phyloP scores from a whole-genome alignment of 2,329 filamentous ascomycete genomes.

The Cordyceps pruinosa region DNA sequence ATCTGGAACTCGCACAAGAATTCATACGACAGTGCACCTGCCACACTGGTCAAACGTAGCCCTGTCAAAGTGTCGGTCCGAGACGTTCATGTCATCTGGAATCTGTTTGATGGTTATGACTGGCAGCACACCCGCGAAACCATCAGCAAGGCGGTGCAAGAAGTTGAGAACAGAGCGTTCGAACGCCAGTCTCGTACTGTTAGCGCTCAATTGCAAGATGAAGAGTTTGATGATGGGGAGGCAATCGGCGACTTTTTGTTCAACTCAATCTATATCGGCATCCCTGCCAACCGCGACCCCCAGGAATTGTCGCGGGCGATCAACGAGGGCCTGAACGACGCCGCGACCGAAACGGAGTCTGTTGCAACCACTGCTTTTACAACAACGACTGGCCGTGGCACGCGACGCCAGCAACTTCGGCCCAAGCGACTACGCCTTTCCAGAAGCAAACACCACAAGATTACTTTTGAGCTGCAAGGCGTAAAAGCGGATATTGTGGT shows the following conservation, averaged over 20 bases:
- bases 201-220: slow-evolving; percentile 53
- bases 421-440: slow-evolving; percentile 65
- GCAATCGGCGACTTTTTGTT: slow-evolving; percentile 94
- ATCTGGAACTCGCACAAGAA: slow-evolving; percentile 76
- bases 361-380: slow-evolving; percentile 70
- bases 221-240: slow-evolving; percentile 72
- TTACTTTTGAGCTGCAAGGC: slow-evolving; percentile 86
- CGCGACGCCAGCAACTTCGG: slow-evolving; percentile 33
- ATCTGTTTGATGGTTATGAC: slow-evolving; percentile 95
- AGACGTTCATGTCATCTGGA: slow-evolving; percentile 93
- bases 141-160: slow-evolving; percentile 80
- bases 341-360: slow-evolving; percentile 82
- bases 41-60: slow-evolving; percentile 53
- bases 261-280: slow-evolving; percentile 96
- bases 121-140: slow-evolving; percentile 83
- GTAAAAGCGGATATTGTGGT: slow-evolving; percentile 75
- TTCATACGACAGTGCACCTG: slow-evolving; percentile 61
- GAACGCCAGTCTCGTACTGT: slow-evolving; percentile 59
- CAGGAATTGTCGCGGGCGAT: slow-evolving; percentile 75
- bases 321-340: slow-evolving; percentile 81
- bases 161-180: slow-evolving; percentile 75
- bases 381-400: slow-evolving; percentile 46
- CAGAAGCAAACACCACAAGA: slow-evolving; percentile 87
- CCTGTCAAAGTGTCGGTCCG: slow-evolving; percentile 73
- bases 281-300: slow-evolving; percentile 79